A percentile compares a stretch with the other conserved stretches of the same genome.
Conservation (phyloP, 345 rosid species). For the Populus davidiana region DNA sequence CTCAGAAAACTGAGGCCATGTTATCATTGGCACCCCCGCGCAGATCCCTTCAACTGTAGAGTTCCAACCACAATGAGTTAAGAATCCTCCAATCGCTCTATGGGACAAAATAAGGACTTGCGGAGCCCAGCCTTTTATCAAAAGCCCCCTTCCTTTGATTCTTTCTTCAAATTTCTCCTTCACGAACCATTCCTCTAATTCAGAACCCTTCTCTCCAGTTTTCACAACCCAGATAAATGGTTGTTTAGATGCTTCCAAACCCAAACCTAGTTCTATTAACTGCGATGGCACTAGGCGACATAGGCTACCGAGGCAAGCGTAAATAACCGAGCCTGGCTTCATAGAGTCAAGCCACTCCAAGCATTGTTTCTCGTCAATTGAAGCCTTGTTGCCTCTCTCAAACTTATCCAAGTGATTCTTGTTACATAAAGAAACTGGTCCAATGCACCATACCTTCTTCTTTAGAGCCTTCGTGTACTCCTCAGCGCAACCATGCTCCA, state of each 20-base stretch:
- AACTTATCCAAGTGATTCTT: conserved; percentile 35
- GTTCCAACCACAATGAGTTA: conserved; percentile 92
- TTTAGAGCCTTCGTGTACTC: conserved; percentile 42
- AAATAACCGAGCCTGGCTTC: conserved; percentile 59
- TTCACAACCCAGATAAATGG: conserved; percentile 80
- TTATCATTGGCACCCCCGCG: conserved; percentile 64
- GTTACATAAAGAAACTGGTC: conserved; percentile 73
- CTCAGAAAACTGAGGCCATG: conserved; percentile 78
- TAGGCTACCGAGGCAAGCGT: conserved; percentile 72
- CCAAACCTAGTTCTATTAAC: conserved; percentile 61
- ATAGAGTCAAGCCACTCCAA: conserved; percentile 50
- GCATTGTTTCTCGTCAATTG: conserved; percentile 44
- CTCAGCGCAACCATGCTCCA: conserved; percentile 50
- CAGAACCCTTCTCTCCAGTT: conserved; percentile 37
- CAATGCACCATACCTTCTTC: conserved; percentile 70
- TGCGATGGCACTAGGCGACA: conserved; percentile 63
- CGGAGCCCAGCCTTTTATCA: conserved; percentile 85
- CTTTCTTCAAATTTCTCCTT: conserved; percentile 50
- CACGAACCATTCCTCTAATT: conserved; percentile 50
- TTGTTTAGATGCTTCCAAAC: conserved; percentile 51
- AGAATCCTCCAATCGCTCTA: conserved; percentile 58
- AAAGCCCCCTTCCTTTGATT: conserved; percentile 50
- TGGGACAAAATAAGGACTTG: conserved; percentile 72
- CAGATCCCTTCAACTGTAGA: conserved; percentile 65
- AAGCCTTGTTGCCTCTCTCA: conserved; percentile 63